phyloP scores from a whole-genome alignment of 176 grass and related monocot genomes.

The Thalia dealbata region DNA sequence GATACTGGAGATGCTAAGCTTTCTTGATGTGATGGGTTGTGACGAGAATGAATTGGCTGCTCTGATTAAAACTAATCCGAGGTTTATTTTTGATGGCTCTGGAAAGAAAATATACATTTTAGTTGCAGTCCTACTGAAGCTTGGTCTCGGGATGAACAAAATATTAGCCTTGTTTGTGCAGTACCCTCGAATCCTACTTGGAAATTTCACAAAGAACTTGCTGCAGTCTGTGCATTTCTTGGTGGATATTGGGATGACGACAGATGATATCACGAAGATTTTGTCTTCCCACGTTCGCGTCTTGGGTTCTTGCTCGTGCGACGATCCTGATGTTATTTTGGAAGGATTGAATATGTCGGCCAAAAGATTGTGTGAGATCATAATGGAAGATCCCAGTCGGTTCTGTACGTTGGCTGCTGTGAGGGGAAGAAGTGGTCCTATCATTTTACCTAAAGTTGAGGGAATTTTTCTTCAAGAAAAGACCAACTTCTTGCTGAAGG shows the following conservation, averaged over 20 bases:
- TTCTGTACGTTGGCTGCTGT: slow-evolving; percentile 33
- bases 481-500: slow-evolving; percentile 35
- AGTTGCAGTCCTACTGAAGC: slow-evolving; percentile 37
- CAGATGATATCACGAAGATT: slow-evolving; percentile 17
- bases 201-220: slow-evolving; percentile 38
- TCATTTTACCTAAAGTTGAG: slow-evolving; percentile 11
- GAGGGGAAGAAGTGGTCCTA: slow-evolving; percentile 11
- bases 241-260: slow-evolving; percentile 27
- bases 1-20: slow-evolving; percentile 39
- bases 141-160: slow-evolving; percentile 32
- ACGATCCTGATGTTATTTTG: slow-evolving; percentile 27
- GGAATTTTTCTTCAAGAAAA: slow-evolving; percentile 38
- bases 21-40: slow-evolving; percentile 36
- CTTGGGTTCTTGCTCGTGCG: slow-evolving; percentile 38
- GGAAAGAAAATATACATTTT: slow-evolving; percentile 43
- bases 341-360: slow-evolving; percentile 16
- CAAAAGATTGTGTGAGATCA: slow-evolving; percentile 34
- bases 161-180: slow-evolving; percentile 35
- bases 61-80: slow-evolving; percentile 38
- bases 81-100: slow-evolving; percentile 51
- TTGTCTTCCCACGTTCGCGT: slow-evolving; percentile 29
- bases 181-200: slow-evolving; percentile 25
- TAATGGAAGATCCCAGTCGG: slow-evolving; percentile 40
- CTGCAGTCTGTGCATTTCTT: slow-evolving; percentile 25
- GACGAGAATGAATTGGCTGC: slow-evolving; percentile 24